These are phyloP conservation scores for Anisodus tanguticus DNA, from an alignment of 257 asterid species.

Conservation along the genomic window DNA sequence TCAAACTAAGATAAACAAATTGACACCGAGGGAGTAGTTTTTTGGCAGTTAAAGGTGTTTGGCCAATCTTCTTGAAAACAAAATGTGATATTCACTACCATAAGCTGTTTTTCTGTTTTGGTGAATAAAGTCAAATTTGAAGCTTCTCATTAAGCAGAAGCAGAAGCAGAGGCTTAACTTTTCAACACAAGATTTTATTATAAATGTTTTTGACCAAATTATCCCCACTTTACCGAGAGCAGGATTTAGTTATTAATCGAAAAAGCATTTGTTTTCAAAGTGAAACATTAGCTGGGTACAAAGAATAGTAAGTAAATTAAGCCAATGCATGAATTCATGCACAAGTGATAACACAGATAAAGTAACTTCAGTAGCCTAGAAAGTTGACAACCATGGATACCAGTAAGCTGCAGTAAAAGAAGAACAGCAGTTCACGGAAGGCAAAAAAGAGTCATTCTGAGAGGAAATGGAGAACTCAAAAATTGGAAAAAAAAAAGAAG, in stretches of 20 bases:
- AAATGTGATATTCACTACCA: background rate
- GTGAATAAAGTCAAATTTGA: background rate
- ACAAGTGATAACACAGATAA: background rate
- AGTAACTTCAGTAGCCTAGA: background rate
- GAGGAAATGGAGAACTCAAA: background rate
- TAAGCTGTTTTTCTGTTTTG: background rate
- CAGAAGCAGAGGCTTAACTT: background rate
- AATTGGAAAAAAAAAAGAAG: background rate
- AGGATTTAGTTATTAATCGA: background rate
- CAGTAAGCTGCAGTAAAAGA: background rate
- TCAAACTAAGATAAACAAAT: too few species aligned
- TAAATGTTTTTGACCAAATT: background rate
- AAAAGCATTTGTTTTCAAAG: background rate
- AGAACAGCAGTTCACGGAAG: background rate
- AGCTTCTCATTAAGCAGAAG: background rate
- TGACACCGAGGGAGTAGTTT: background rate
- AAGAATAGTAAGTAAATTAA: slow-evolving; percentile 9
- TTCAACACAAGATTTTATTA: background rate
- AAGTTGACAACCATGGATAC: background rate
- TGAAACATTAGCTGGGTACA: background rate
- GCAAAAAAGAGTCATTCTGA: background rate
- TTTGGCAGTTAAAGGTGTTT: slow-evolving; percentile 9
- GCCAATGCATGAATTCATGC: slow-evolving; percentile 3
- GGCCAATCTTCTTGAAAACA: background rate
- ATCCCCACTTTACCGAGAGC: background rate